A percentile compares a stretch with the other conserved stretches of the same genome.
These are phyloP conservation scores for Vitis hybrid DNA, from an alignment of 177 flowering plant genomes.

Conservation along the genomic window DNA sequence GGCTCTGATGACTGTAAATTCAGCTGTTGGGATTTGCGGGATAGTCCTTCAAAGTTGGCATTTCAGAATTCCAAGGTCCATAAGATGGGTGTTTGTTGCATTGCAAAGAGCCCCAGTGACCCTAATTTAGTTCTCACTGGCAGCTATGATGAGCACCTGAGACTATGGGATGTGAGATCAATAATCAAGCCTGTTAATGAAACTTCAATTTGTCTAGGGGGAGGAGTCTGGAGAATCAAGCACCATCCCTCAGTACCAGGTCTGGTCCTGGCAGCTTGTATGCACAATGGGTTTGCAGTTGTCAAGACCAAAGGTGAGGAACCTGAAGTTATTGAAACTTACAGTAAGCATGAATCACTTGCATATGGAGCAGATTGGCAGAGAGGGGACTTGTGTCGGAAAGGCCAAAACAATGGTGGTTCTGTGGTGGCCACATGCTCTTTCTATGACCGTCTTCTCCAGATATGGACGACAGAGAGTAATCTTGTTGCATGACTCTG, in stretches of 20 bases:
- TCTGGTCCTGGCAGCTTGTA: conserved; percentile 83
- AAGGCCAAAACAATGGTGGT: conserved; percentile 23
- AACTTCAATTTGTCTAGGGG: conserved; percentile 66
- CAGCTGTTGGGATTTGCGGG: conserved; percentile 85
- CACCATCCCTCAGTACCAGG: conserved; percentile 64
- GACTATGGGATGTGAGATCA: conserved; percentile 88
- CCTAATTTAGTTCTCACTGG: conserved; percentile 72
- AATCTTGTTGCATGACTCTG: conserved; percentile 21
- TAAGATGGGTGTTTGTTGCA: conserved; percentile 88
- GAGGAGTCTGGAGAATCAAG: conserved; percentile 97
- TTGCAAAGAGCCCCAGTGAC: conserved; percentile 55
- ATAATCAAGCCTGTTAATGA: conserved; percentile 65
- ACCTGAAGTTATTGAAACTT: conserved; percentile 59
- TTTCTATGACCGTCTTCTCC: conserved; percentile 77
- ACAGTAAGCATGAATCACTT: conserved; percentile 67
- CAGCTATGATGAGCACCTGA: conserved; percentile 79
- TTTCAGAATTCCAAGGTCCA: conserved; percentile 75
- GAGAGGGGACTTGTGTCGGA: conserved; percentile 18
- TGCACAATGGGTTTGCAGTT: conserved; percentile 92
- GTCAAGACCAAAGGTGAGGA: conserved; percentile 40
- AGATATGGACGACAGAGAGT: conserved; percentile 64
- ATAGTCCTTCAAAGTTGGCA: conserved; percentile 41
- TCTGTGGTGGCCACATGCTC: conserved; percentile 82
- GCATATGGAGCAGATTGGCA: conserved; percentile 98
- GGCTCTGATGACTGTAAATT: conserved; percentile 95